A percentile compares a stretch with the other conserved stretches of the same genome.
Conservation (phyloP, 2,329 filamentous ascomycete genomes). For the Colletotrichum caudatum region DNA sequence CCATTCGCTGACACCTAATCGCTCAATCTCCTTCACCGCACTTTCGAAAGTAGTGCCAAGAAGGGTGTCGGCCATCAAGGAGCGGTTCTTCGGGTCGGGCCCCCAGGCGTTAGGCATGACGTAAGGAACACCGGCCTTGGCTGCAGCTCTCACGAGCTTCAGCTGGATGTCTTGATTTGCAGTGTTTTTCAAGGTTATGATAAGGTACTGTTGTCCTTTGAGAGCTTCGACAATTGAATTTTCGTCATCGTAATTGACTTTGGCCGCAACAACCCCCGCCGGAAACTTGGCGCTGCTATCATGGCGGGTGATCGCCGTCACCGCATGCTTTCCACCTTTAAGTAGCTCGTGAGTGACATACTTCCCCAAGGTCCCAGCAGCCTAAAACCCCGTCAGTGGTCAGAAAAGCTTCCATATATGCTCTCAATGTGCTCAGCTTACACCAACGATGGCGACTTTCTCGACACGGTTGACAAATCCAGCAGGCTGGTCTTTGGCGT, state of each 20-base stretch:
- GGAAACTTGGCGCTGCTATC: conserved; percentile 58
- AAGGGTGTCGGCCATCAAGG: conserved; percentile 14
- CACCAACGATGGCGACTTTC: conserved; percentile 61
- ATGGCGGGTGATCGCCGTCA: conserved; percentile 65
- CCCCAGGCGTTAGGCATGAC: conserved; percentile 64
- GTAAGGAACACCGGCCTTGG: conserved; percentile 62
- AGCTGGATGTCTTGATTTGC: conserved; percentile 57
- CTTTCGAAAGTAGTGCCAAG: conserved; percentile 37
- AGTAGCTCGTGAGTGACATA: conserved; percentile 58
- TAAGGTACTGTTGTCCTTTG: conserved; percentile 64
- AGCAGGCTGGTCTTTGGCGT: conserved; percentile 52
- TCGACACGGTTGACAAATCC: conserved; percentile 57
- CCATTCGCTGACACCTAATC: conserved; percentile 48
- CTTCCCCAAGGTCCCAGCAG: conserved; percentile 56
- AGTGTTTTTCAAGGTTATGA: conserved; percentile 60
- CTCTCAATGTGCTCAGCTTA: conserved; percentile 47
- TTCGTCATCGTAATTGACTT: conserved; percentile 59
- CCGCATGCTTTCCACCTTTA: conserved; percentile 60
- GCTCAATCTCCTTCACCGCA: conserved; percentile 53
- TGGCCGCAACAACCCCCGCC: conserved; percentile 54
- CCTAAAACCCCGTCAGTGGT: conserved; percentile 47
- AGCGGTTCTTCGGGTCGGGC: conserved; percentile 45
- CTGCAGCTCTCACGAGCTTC: conserved; percentile 62
- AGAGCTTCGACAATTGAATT: conserved; percentile 61
- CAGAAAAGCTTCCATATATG: neutral